A percentile compares a stretch with the other conserved stretches of the same genome.
Conservation (phyloP, 1,284 basidiomycete genomes). For the Exsudoporus floridanus region DNA sequence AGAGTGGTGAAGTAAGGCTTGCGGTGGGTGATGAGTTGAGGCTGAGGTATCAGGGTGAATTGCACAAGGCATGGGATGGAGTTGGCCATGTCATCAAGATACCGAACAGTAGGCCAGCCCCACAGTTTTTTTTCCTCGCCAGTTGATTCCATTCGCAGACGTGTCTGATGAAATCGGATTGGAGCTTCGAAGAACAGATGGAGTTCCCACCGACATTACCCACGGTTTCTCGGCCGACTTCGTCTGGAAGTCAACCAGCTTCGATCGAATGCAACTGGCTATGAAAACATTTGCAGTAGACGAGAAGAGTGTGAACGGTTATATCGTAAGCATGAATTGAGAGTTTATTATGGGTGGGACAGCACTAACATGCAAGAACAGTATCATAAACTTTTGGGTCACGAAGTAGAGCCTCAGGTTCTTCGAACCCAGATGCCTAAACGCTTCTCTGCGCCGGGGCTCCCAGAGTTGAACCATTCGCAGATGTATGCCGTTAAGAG, state of each 20-base stretch:
- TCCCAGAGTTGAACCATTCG: constrained; percentile 98
- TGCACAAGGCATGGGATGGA: constrained; percentile 94
- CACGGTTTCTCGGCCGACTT: constrained; percentile 97
- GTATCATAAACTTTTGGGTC: constrained; percentile 98
- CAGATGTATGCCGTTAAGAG: constrained; percentile 99
- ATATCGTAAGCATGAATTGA: constrained; percentile 63
- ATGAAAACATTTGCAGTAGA: constrained; percentile 99
- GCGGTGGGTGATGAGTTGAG: constrained; percentile 97
- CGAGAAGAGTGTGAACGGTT: constrained; percentile 98
- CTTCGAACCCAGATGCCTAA: constrained; percentile 94
- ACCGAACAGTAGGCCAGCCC: constrained; percentile 80
- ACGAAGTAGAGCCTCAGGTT: constrained; percentile 90
- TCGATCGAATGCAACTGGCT: constrained; percentile 97
- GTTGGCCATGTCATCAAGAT: constrained; percentile 99
- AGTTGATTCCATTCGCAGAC: constrained; percentile 51
- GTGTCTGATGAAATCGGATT: constrained; percentile 97
- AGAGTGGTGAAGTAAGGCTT: constrained; percentile 95
- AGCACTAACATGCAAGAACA: constrained; percentile 35
- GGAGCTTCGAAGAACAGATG: constrained; percentile 87
- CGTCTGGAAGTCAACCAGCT: constrained; percentile 99
- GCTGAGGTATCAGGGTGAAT: constrained; percentile 84
- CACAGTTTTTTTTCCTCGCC: not conserved
- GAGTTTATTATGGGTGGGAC: not conserved
- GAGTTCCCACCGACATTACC: constrained; percentile 93
- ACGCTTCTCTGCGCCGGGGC: constrained; percentile 93